Evolutionary conservation across 2,329 filamentous ascomycete species (phyloP), one percentile per base, ranked within the genome.

Genomic region (Cercospora sojina): DNA sequence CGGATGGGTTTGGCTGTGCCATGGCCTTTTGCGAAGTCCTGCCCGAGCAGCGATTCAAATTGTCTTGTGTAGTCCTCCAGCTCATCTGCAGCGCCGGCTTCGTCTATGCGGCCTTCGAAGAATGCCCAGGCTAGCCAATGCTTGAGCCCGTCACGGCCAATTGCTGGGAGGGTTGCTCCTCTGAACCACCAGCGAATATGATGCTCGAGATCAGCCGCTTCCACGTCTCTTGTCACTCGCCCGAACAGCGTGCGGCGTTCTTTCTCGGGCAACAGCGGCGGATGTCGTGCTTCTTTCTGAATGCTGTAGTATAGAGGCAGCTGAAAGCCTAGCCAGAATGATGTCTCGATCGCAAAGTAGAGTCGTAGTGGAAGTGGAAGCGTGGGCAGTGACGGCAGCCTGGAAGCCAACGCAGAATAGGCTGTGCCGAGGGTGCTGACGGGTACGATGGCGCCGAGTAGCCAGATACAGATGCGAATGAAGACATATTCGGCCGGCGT

Each of bases 61-160:
- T 80, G 77, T 55, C 74, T 72, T n/a, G 83, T 77, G 73, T 88
- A 88, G 58, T 81, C 81, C 31, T 88, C 83, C 51, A 89, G 71
- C 74, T 87, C 84, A 5, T 78, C 80, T 12, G 89, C 87, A 65
- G 90, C 62, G 12, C 67, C 53, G 8, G 64, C 83, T 71, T 89
- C 86, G 85, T 71, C 82, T 82, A 59, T 90, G 77, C 74, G 90
- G 87, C 43, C 90, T 85, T 77, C 75, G 60, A 72, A 85, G 73
- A 91, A 87, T 1, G 86, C 88, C 90, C 89, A 92, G 5, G 84
- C 80, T 23, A 90, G 77, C 71, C 90, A 91, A 67, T 90, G 86
- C 71, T 83, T 84, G 57, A 91, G 77, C 69, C 91, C 90, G 16
- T 90, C 88, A 13, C 85, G 80, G 38, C 83, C 81, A 62, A 92